phyloP scores from a whole-genome alignment of 768 basidiomycete species.

The Lepiota venenata region DNA sequence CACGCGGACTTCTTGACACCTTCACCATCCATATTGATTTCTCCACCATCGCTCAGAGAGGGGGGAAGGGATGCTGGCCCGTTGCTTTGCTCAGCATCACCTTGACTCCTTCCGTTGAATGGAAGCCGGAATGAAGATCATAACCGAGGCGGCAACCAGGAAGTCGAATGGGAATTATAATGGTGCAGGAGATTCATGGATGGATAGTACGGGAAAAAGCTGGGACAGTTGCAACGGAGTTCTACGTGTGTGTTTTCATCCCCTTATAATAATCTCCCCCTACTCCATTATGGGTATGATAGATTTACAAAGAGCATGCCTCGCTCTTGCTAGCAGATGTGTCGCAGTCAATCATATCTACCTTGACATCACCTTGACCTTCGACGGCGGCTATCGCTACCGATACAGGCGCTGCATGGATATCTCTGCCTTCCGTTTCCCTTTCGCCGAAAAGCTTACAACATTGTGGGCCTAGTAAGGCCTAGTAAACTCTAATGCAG shows the following conservation, averaged over 20 bases:
- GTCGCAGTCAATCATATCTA: conserved; percentile 51
- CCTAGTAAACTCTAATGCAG: too few species aligned
- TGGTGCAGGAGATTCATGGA: conserved; percentile 36
- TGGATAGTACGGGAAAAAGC: conserved; percentile 60
- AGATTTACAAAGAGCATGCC: conserved; percentile 71
- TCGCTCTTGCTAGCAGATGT: conserved; percentile 64
- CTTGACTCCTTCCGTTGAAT: not conserved
- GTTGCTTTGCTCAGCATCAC: not conserved
- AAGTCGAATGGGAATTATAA: conserved; percentile 12
- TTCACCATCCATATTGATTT: conserved; percentile 11
- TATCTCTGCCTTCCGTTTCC: conserved; percentile 14
- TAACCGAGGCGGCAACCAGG: not conserved
- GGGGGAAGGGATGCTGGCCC: not conserved
- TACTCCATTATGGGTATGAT: not conserved
- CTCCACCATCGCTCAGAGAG: conserved; percentile 11
- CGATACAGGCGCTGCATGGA: not conserved
- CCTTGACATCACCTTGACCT: conserved; percentile 28
- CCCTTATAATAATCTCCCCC: not conserved
- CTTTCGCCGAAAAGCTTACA: conserved; percentile 11
- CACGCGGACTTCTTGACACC: conserved; percentile 5
- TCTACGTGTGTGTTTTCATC: conserved; percentile 46
- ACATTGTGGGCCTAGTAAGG: too few species aligned
- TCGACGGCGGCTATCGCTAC: not conserved
- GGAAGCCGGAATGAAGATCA: not conserved
- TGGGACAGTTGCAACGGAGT: conserved; percentile 54